Conservation (phyloP, 2,329 filamentous ascomycete genomes). For the Colletotrichum acutatum region DNA sequence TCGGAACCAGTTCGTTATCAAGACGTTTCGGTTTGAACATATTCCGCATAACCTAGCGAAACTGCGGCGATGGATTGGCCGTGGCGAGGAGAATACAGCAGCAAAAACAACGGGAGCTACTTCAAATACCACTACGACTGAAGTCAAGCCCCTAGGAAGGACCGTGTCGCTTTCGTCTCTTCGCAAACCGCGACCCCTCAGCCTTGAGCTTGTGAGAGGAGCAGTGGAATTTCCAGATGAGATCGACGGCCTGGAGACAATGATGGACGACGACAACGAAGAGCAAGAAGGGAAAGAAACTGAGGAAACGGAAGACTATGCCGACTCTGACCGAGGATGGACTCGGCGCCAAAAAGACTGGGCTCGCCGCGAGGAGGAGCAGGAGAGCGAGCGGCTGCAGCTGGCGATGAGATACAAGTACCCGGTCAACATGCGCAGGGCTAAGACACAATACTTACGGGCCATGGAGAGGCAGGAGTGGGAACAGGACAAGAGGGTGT, state of each 20-base stretch:
- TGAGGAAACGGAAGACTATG: not conserved
- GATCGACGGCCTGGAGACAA: not conserved
- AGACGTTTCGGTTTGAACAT: not conserved
- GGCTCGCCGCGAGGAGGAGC: not conserved
- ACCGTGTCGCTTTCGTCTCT: not conserved
- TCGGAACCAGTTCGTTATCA: not conserved
- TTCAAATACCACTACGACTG: no score
- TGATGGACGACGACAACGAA: not conserved
- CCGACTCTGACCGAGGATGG: not conserved
- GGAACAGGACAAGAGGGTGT: constrained; percentile 16
- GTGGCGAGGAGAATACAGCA: not conserved
- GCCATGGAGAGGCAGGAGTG: constrained; percentile 21
- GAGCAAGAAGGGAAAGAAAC: not conserved
- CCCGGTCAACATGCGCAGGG: constrained; percentile 20
- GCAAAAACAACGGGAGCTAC: no score
- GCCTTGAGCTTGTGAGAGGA: not conserved
- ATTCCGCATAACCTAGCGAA: not conserved
- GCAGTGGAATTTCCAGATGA: not conserved
- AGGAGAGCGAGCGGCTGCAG: constrained; percentile 1
- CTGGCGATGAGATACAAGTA: constrained; percentile 14
- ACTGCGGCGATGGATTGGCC: not conserved
- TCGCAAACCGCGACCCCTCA: not conserved
- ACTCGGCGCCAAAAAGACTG: not conserved
- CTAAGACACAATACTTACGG: constrained; percentile 5
- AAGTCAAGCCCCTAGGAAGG: not conserved